phyloP scores from a whole-genome alignment of 495 filamentous ascomycete genomes.

The Aspergillus baeticus region DNA sequence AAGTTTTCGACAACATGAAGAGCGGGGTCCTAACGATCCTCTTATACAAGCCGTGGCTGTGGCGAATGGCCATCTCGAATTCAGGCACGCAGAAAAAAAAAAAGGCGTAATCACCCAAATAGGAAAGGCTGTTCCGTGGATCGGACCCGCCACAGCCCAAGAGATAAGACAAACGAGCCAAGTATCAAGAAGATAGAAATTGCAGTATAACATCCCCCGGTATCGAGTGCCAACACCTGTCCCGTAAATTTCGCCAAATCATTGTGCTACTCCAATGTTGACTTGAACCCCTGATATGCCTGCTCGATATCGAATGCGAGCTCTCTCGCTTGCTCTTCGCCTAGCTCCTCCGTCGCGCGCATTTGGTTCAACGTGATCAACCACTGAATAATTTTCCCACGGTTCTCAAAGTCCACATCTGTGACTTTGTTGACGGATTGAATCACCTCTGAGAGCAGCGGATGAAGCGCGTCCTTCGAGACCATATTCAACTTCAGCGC shows the following conservation, averaged over 20 bases:
- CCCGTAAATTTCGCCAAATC: slow-evolving; percentile 1
- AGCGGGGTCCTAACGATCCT: slow-evolving; percentile 1
- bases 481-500: slow-evolving; percentile 84
- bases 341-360: slow-evolving; percentile 89
- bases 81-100: slow-evolving; percentile 24
- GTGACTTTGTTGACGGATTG: slow-evolving; percentile 96
- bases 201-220: slow-evolving; percentile 8
- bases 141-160: slow-evolving; percentile 20
- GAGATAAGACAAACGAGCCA: slow-evolving; percentile 8
- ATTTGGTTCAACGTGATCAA: slow-evolving; percentile 96
- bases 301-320: slow-evolving; percentile 85
- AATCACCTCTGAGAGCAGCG: slow-evolving; percentile 89
- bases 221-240: slow-evolving; percentile 18
- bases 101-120: slow-evolving; percentile 40
- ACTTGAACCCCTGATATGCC: slow-evolving; percentile 90
- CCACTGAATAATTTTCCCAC: slow-evolving; percentile 98
- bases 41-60: slow-evolving; percentile 15
- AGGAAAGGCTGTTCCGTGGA: slow-evolving; percentile 44
- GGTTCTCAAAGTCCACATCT: slow-evolving; percentile 85
- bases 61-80: slow-evolving; percentile 20
- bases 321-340: slow-evolving; percentile 82
- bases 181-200: slow-evolving; percentile 5
- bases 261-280: slow-evolving; percentile 48
- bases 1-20: not conserved
- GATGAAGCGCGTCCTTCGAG: slow-evolving; percentile 94